Conservation (phyloP, 129 eudicot species). For the carrot (Daucus carota) region DNA sequence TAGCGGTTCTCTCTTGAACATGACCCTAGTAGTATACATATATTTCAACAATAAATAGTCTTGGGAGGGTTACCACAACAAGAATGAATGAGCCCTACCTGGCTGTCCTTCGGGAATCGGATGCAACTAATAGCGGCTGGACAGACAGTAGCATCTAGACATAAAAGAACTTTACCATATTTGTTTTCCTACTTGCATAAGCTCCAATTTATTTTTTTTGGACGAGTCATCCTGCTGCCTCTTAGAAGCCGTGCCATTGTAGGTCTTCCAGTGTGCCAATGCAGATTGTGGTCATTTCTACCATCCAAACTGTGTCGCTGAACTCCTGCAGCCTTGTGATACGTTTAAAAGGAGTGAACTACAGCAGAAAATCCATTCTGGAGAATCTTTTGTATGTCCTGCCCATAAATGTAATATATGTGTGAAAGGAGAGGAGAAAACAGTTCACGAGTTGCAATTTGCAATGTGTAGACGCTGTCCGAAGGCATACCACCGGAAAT, state of each 20-base stretch:
- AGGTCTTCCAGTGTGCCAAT: constrained; percentile 86
- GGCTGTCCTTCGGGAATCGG: neutral
- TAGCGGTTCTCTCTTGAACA: too few species aligned
- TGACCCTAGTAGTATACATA: neutral
- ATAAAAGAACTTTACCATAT: neutral
- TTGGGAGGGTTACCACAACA: neutral
- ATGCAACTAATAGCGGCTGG: neutral
- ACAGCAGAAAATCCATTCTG: constrained; percentile 42
- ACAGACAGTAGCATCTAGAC: neutral
- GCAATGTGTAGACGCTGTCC: constrained; percentile 93
- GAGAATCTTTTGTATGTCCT: constrained; percentile 73
- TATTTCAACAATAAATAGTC: neutral
- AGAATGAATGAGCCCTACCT: neutral
- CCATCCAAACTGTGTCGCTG: constrained; percentile 64
- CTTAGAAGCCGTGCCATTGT: neutral
- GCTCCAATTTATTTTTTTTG: neutral
- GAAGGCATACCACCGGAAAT: constrained; percentile 72
- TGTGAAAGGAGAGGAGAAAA: constrained; percentile 50
- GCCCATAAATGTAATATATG: constrained; percentile 59
- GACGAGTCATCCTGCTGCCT: neutral
- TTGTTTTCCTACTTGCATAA: neutral
- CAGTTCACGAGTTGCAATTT: constrained; percentile 44
- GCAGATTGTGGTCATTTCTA: constrained; percentile 82
- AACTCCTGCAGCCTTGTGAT: constrained; percentile 36
- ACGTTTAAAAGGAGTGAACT: constrained; percentile 32